Base-by-base conservation (phyloP, 2,329 filamentous ascomycete species). In the Cladorrhinum sp. region DNA sequence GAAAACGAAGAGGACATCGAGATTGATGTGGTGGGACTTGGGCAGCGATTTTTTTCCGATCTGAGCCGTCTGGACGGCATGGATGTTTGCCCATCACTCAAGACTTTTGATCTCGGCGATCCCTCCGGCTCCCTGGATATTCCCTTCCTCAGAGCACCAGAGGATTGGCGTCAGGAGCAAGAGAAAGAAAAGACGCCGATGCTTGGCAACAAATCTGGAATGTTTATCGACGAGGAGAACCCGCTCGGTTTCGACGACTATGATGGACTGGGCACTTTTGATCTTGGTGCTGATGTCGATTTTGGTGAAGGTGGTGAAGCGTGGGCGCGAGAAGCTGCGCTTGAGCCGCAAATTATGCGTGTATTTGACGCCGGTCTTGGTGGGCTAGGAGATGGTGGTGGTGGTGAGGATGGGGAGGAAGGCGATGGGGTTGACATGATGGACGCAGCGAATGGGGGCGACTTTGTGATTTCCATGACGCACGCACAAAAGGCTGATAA, bases 231-330 rank as follows among this genome's bases (percentile, higher is more conserved):
- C 68, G 92, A 93, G 38, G 92, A 96, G 63, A 92, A 92, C 67
- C 89, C 87, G 16, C 83, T 86, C 58, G 92, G 90, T 10, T 96
- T 96, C 67, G 89, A 92, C 63, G 88, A 91, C 64, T 90, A 93
- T 66, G 92, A 93, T 66, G 84, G 82, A 38, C 78, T 93, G 38
- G 90, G 87, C 49, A 88, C 83, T 51, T 91, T 91, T 57, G 89
- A 91, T 64, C 77, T 88, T 50, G 84, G 85, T 50, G 79, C 77
- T 6, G 89, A 96, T 64, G 85, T 92, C 58, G 91, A 90, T 12
- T 99, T 99, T 71, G 95, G 95, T 24, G 93, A 98, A 73, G 95
- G 95, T 62, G 95, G 95, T 64, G 95, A 99, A 73, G 91, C 89
- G 1, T 99, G 95, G 93, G 95, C 93, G 4, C 86, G 88, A 67